Conservation (phyloP, 257 asterid genomes). For the Nicotiana knightiana region DNA sequence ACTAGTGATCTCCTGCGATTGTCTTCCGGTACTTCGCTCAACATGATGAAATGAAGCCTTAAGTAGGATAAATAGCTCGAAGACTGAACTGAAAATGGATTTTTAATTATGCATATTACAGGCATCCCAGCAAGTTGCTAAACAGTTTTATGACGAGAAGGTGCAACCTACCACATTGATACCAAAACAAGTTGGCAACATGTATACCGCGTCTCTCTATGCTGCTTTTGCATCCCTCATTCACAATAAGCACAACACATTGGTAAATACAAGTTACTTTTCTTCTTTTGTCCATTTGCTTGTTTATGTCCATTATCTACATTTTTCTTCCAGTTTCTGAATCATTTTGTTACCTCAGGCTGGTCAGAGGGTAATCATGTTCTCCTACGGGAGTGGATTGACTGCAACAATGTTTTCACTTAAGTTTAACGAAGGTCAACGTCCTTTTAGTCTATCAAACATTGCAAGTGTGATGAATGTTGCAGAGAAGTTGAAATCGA, state of each 20-base stretch:
- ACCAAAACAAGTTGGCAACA: conserved; percentile 97
- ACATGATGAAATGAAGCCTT: not conserved
- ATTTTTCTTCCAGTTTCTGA: not conserved
- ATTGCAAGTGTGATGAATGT: conserved; percentile 71
- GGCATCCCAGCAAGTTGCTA: conserved; percentile 93
- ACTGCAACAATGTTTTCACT: conserved; percentile 90
- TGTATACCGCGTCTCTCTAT: conserved; percentile 96
- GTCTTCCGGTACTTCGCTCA: not conserved
- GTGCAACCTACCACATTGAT: conserved; percentile 87
- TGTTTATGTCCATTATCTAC: not conserved
- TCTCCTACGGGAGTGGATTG: conserved; percentile 92
- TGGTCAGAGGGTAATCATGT: conserved; percentile 82
- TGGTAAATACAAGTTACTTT: conserved; percentile 48
- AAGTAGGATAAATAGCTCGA: not conserved
- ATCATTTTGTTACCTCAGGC: conserved; percentile 35
- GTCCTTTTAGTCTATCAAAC: conserved; percentile 83
- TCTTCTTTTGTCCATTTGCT: not conserved
- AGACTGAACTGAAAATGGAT: conserved; percentile 15
- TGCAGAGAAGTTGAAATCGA: conserved; percentile 63
- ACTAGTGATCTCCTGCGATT: not conserved
- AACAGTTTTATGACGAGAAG: conserved; percentile 67
- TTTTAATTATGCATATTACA: conserved; percentile 17
- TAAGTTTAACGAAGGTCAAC: conserved; percentile 60
- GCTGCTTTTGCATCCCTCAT: conserved; percentile 95
- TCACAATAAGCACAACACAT: conserved; percentile 59